phyloP scores from a whole-genome alignment of 2,329 filamentous ascomycete genomes.

The Raffaelea arxii region DNA sequence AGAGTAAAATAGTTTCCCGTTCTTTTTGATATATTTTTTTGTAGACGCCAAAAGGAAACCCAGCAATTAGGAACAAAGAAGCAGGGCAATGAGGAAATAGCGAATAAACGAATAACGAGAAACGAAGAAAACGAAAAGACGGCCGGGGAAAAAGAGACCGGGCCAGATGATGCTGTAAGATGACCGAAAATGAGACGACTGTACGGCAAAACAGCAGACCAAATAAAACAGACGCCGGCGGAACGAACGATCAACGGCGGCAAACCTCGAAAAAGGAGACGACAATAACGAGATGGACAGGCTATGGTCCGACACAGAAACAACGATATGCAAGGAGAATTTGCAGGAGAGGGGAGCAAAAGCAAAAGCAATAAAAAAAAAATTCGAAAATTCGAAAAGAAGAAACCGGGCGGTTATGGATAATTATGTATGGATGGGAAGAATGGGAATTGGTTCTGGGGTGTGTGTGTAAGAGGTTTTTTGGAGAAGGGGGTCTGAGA shows the following conservation, averaged over 20 bases:
- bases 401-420: conserved; percentile 33
- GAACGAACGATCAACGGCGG: neutral
- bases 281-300: conserved; percentile 11
- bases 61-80: neutral
- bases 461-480: no score
- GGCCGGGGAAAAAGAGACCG: no score
- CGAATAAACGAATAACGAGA: neutral
- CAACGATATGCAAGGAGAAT: no score
- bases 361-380: conserved; percentile 30
- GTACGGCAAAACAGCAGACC: no score
- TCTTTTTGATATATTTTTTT: no score
- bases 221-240: no score
- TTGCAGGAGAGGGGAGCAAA: no score
- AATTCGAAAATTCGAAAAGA: conserved; percentile 32
- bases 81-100: neutral
- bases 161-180: no score
- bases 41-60: no score
- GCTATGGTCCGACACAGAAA: conserved; percentile 14
- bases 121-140: neutral
- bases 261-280: neutral
- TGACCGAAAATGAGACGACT: no score
- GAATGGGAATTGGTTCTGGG: no score
- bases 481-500: neutral
- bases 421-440: conserved; percentile 36
- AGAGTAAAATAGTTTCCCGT: no score